Evolutionary conservation across 169 alveolate genomes (phyloP), one percentile per base, ranked within the genome.

Genomic region (Plasmodium gallinaceum): DNA sequence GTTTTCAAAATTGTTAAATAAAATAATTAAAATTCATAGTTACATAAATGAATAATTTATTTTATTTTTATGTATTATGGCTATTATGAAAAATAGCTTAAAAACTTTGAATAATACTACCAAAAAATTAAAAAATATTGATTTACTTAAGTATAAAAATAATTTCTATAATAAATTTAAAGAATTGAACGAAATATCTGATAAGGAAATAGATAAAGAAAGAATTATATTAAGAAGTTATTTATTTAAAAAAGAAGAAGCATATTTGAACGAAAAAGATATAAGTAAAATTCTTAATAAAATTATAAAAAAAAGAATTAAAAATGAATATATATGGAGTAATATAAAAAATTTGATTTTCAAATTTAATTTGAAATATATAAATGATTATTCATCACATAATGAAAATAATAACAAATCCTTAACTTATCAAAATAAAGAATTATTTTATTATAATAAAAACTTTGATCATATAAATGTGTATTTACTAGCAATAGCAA

Each of bases 271-370:
- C 22, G 83, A 80, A 66, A 80, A 80, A 45, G 90, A 80, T 60
- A 80, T 80, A 14, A 57, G 71, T 32, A 80, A 66, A 66, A 9
- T 80, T 18, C 58, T 80, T 12, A 80, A 80, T 43, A 80, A 80
- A 24, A 72, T 80, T 24, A 80, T 80, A 66, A 80, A 80, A 52
- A 70, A 70, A 57, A 80, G 37, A 42, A 65, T 80, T n/a, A 66
- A 48, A 68, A 66, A 80, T 80, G 90, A 80, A 6, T 43, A 52
- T 43, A 61, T 80, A 24, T 80, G 90, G 90, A 48, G 65, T 66
- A 64, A 12, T 14, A 43, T 80, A 45, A 51, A 54, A 45, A 58
- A 58, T 20, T 7, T 80, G n/a, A 20, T 80, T 58, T 80, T 80
- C 32, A 66, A 58, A 58, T 32, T 57, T 71, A 52, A 80, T 46